phyloP scores from a whole-genome alignment of 164 flowering plant genomes.

The Tetracentron sinense region DNA sequence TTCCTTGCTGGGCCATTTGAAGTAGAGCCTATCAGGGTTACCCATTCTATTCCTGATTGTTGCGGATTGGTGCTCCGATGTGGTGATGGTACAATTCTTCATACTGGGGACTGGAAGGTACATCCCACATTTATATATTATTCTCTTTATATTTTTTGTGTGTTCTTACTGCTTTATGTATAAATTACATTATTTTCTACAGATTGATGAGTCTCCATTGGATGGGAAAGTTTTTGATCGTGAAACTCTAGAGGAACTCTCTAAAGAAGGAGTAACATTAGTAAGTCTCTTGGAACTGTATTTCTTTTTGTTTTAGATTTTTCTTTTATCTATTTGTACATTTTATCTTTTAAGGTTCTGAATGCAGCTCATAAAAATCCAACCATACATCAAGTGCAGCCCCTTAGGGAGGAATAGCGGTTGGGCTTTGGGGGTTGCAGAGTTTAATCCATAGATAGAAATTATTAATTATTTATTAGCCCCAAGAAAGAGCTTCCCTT shows the following conservation, averaged over 20 bases:
- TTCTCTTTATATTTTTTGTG: neutral
- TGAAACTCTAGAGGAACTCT: conserved; percentile 77
- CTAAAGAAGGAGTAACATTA: conserved; percentile 97
- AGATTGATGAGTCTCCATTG: conserved; percentile 97
- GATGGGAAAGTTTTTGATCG: conserved; percentile 95
- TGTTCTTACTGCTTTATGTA: conserved; percentile 6
- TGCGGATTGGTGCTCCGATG: conserved; percentile 95
- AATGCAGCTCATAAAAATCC: too few relatives aligned
- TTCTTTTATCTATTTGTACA: neutral
- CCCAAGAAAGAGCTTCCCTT: too few relatives aligned
- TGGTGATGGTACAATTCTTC: conserved; percentile 92
- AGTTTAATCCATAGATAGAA: neutral
- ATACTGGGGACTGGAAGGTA: conserved; percentile 99
- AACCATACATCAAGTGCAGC: neutral
- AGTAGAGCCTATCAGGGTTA: conserved; percentile 88
- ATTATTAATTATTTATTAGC: too few relatives aligned
- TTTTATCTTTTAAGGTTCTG: neutral
- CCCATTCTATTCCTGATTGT: conserved; percentile 99
- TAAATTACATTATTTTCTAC: conserved; percentile 18
- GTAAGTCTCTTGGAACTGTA: conserved; percentile 37
- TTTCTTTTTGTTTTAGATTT: neutral
- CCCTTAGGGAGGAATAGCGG: neutral
- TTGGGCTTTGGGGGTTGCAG: neutral
- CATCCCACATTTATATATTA: neutral
- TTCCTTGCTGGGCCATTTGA: conserved; percentile 96